phyloP scores from a whole-genome alignment of 2,329 filamentous ascomycete species.

The Sarocladium brachiariae region DNA sequence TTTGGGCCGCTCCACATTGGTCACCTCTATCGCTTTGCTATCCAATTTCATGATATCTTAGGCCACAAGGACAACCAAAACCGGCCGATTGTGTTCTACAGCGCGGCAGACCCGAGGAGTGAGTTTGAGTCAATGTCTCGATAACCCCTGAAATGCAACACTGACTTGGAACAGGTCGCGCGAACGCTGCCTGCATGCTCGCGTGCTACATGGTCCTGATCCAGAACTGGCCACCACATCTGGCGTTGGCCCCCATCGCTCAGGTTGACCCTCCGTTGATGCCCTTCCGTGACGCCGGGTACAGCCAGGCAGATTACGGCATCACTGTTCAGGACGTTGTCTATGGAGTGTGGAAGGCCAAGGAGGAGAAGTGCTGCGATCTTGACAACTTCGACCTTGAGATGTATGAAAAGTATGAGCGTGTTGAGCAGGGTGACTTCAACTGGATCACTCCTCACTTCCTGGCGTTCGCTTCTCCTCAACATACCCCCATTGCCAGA shows the following conservation, averaged over 20 bases:
- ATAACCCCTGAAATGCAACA: background rate
- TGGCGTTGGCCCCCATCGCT: conserved; percentile 89
- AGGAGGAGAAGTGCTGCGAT: conserved; percentile 87
- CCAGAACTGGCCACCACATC: conserved; percentile 93
- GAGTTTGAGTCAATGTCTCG: conserved; percentile 27
- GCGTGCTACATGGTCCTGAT: conserved; percentile 99
- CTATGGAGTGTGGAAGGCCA: conserved; percentile 97
- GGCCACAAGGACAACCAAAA: conserved; percentile 87
- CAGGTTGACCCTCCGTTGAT: conserved; percentile 96
- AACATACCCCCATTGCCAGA: conserved; percentile 68
- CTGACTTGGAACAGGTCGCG: conserved; percentile 54
- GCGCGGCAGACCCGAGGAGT: conserved; percentile 85
- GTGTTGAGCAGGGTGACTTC: conserved; percentile 98
- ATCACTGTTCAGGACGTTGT: conserved; percentile 96
- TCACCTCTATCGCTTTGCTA: conserved; percentile 92
- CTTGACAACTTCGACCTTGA: conserved; percentile 93
- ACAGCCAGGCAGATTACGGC: conserved; percentile 95
- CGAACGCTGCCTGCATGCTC: conserved; percentile 89
- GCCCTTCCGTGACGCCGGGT: conserved; percentile 97
- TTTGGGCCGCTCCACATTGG: conserved; percentile 97
- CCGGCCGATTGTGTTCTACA: conserved; percentile 92
- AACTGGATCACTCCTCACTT: conserved; percentile 98
- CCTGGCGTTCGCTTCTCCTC: conserved; percentile 91
- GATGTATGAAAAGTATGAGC: conserved; percentile 93
- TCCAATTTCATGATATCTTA: conserved; percentile 91